Evolutionary conservation across 495 filamentous ascomycete genomes (phyloP), one percentile per base, ranked within the genome.

Genomic region (Sordaria brevicollis): DNA sequence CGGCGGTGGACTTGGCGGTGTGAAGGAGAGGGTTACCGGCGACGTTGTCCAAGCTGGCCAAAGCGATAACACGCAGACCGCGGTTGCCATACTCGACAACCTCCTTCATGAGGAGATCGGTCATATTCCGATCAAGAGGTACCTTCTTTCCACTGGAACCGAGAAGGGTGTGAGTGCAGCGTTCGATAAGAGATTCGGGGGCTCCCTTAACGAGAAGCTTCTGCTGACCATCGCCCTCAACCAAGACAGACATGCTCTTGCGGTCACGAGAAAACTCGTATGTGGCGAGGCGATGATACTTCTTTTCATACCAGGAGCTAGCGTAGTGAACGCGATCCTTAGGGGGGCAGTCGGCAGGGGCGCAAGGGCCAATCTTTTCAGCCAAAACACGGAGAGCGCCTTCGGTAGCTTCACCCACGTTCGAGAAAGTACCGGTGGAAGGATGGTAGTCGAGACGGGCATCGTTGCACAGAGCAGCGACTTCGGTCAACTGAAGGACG

Each of bases 231-330:
- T 84, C 87, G 57, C 86, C 82, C 67, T 90, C 89, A 65, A 95
- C 91, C 19, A 97, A 86, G 35, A 98, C 96, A 33, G 96, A 99
- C 96, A 99, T 99, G 77, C 96, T 98, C 86, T 99, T 99, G 25
- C 96, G 87, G 79, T 98, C 96, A 76, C 96, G 89, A 5, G 96
- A 98, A 81, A 99, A 99, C 78, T 99, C 96, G 72, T 94, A 99
- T 15, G 93, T 96, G 1, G 94, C 89, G 69, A 96, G 85, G 68
- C 89, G 87, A 36, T 89, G 88, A 65, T 87, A 85, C 74, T 86
- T 85, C 68, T 88, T 82, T 82, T 97, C 94, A 77, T 96, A 97
- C 84, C 90, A 92, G 41, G 88, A 86, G 83, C 92, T 97, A 62
- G 91, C 88, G 74, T 88, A 85, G 78, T 97, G 91, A 19, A 95